These are phyloP conservation scores for Pezicula rhizophila DNA, from an alignment of 2,329 filamentous ascomycete genomes.

Conservation along the genomic window DNA sequence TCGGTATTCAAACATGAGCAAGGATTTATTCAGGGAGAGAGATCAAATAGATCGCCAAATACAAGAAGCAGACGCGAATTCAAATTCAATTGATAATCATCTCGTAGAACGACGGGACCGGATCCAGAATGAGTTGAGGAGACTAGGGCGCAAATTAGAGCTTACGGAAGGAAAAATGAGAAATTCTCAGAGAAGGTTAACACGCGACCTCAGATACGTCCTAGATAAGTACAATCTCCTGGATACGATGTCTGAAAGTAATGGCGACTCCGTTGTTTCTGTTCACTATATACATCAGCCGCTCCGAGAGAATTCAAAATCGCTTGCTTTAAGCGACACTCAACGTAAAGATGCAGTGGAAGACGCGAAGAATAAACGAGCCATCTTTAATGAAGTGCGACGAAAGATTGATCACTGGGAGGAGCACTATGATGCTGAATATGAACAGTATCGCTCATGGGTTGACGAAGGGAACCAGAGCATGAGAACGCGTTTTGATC, in stretches of 20 bases:
- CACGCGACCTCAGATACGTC: neutral
- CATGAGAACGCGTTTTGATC: slow-evolving; percentile 10
- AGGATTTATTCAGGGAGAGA: too few species aligned
- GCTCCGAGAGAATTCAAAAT: too few species aligned
- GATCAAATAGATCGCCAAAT: too few species aligned
- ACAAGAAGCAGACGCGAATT: too few species aligned
- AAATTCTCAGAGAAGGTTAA: neutral
- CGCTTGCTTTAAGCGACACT: neutral
- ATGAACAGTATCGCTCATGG: slow-evolving; percentile 1
- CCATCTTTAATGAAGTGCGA: neutral
- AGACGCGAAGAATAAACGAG: neutral
- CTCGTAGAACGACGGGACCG: too few species aligned
- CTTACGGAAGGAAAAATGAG: neutral
- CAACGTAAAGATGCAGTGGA: slow-evolving; percentile 1
- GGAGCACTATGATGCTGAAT: slow-evolving; percentile 4
- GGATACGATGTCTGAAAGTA: neutral
- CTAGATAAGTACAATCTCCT: neutral
- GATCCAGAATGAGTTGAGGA: too few species aligned
- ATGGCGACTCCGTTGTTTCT: neutral
- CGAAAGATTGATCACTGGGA: slow-evolving; percentile 8
- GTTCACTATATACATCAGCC: too few species aligned
- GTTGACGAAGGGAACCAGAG: neutral
- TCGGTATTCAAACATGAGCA: too few species aligned
- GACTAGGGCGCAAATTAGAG: too few species aligned
- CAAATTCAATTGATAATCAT: too few species aligned